Evolutionary conservation across 345 rosid genomes (phyloP).

Genomic region (Sonneratia alba): DNA sequence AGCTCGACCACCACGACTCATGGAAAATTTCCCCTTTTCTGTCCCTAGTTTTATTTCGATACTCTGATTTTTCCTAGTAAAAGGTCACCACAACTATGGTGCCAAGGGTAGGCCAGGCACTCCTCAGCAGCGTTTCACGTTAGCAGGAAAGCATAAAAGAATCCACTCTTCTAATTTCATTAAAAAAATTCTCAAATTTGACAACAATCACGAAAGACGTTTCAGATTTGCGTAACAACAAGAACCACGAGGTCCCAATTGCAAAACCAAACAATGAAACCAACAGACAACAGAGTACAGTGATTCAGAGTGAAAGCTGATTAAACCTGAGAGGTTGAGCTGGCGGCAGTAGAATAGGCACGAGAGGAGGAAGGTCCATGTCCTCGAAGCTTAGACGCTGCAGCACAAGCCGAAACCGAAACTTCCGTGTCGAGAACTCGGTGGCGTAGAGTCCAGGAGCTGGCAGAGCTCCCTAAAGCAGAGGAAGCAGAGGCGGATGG

Average conservation of each 20-base stretch:
- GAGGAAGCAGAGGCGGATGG: slow-evolving; percentile 13
- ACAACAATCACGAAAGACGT: not conserved
- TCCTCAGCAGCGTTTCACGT: not conserved
- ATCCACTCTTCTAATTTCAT: not conserved
- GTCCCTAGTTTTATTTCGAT: too few species aligned
- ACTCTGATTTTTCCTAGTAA: too few species aligned
- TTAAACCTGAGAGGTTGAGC: slow-evolving; percentile 34
- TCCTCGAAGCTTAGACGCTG: slow-evolving; percentile 10
- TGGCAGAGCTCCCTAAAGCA: slow-evolving; percentile 1
- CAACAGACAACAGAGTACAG: not conserved
- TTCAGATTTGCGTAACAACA: not conserved
- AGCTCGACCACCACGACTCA: too few species aligned
- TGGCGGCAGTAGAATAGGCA: slow-evolving; percentile 24
- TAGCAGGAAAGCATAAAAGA: too few species aligned
- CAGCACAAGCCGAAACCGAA: not conserved
- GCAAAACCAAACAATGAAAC: not conserved
- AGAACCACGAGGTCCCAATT: not conserved
- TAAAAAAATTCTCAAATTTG: not conserved
- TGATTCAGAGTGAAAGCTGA: not conserved
- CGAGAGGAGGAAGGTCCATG: slow-evolving; percentile 30
- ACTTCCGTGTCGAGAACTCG: not conserved
- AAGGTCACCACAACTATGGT: too few species aligned
- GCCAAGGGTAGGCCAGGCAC: not conserved
- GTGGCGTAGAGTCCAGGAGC: slow-evolving; percentile 3
- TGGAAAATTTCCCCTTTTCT: too few species aligned